phyloP scores from a whole-genome alignment of 83 land plant species.

The Picea abies region DNA sequence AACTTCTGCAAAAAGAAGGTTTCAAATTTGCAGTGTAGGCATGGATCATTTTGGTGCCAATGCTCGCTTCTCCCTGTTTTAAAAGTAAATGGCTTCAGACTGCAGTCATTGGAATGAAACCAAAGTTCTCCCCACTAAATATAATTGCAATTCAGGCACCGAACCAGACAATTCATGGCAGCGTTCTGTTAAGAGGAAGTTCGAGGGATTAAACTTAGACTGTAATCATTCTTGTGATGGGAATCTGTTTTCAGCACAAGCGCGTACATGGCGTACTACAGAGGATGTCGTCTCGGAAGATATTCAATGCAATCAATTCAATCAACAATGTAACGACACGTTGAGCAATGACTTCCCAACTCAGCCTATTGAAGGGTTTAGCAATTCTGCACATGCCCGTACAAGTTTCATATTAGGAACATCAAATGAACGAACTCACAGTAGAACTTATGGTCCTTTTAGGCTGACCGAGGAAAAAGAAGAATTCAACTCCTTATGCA shows the following conservation, averaged over 20 bases:
- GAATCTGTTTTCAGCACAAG: not conserved
- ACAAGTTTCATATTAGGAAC: not conserved
- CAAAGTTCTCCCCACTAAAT: not conserved
- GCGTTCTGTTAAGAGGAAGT: slow-evolving; percentile 5
- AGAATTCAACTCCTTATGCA: not conserved
- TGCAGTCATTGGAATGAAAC: not conserved
- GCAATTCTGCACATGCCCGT: not conserved
- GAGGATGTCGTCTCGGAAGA: slow-evolving; percentile 7
- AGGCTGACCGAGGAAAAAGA: slow-evolving; percentile 6
- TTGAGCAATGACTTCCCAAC: not conserved
- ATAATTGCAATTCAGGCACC: not conserved
- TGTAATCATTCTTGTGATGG: not conserved
- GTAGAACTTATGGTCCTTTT: not conserved
- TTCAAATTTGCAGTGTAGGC: not conserved
- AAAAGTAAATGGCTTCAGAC: slow-evolving; percentile 3
- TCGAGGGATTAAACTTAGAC: slow-evolving; percentile 2
- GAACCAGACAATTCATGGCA: not conserved
- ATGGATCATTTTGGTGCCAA: not conserved
- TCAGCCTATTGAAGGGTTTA: not conserved
- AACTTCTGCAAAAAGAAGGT: not conserved
- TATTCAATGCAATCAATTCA: not conserved
- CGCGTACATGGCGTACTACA: not conserved
- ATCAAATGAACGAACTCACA: not conserved
- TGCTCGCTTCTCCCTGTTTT: not conserved
- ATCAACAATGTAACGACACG: not conserved